Percentiles rank a stretch among this genome's conserved stretches.
Conservation (phyloP, 2,329 filamentous ascomycete species). For the Colletotrichum viniferum region DNA sequence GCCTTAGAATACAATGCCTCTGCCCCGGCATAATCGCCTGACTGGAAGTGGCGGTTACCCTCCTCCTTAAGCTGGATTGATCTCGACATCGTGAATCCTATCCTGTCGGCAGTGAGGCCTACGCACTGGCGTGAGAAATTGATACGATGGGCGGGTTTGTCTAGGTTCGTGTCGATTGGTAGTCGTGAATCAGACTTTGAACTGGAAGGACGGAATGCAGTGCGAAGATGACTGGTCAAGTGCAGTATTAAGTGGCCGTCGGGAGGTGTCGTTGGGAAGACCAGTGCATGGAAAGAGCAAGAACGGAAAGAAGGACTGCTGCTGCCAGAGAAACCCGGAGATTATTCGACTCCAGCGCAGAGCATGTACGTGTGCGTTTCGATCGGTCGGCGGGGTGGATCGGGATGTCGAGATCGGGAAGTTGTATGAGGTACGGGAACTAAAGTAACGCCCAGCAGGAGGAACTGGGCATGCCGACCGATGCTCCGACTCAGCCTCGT, state of each 20-base stretch:
- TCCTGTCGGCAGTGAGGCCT: not conserved
- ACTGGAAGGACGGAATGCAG: not conserved
- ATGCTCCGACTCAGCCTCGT: not conserved
- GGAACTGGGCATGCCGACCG: not conserved
- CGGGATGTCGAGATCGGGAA: not conserved
- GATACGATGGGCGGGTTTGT: not conserved
- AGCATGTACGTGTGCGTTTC: not conserved
- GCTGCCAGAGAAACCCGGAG: not conserved
- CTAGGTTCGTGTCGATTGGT: not conserved
- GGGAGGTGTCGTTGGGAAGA: not conserved
- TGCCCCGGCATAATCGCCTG: slow-evolving; percentile 67
- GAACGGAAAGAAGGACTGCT: not conserved
- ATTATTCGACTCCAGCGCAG: not conserved
- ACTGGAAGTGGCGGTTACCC: slow-evolving; percentile 69
- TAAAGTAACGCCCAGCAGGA: not conserved
- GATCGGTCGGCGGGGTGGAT: not conserved
- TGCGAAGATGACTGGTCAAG: not conserved
- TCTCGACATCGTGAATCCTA: slow-evolving; percentile 23
- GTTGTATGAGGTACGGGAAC: not conserved
- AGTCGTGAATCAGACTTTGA: not conserved
- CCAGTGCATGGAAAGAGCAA: not conserved
- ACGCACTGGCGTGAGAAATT: not conserved
- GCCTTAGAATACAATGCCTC: slow-evolving; percentile 77
- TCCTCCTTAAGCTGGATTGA: slow-evolving; percentile 55
- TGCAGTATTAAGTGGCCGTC: not conserved